phyloP scores from a whole-genome alignment of 371 early-diverging fungal species.

The Mucor ambiguus region DNA sequence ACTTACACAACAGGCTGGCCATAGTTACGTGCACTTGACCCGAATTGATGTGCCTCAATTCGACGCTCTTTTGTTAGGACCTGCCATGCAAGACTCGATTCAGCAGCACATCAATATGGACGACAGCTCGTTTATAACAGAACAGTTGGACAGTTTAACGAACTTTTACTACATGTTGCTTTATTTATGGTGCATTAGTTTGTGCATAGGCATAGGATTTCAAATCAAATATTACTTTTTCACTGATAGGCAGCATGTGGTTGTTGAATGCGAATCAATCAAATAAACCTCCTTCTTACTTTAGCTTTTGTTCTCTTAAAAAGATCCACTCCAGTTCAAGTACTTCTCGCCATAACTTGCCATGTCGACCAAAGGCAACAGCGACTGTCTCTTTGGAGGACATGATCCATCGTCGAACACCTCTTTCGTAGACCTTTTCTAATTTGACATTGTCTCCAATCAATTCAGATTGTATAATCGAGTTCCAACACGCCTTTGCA shows the following conservation, averaged over 20 bases:
- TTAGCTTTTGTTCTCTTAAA: slow-evolving; percentile 47
- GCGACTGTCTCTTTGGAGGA: slow-evolving; percentile 40
- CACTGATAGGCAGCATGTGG: not conserved
- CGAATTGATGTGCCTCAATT: slow-evolving; percentile 7
- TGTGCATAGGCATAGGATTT: slow-evolving; percentile 19
- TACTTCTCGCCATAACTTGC: slow-evolving; percentile 45
- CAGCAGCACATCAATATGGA: slow-evolving; percentile 2
- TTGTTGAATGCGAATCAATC: not conserved
- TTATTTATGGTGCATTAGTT: slow-evolving; percentile 12
- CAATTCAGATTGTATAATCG: slow-evolving; percentile 39
- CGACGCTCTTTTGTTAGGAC: not conserved
- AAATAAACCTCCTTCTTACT: not conserved
- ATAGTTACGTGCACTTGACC: slow-evolving; percentile 10
- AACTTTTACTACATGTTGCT: slow-evolving; percentile 23
- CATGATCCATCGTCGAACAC: slow-evolving; percentile 47
- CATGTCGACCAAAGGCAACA: slow-evolving; percentile 40
- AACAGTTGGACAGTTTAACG: slow-evolving; percentile 5
- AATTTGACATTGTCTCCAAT: slow-evolving; percentile 16
- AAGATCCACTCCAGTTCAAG: slow-evolving; percentile 51
- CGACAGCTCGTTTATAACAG: not conserved
- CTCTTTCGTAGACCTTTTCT: slow-evolving; percentile 44
- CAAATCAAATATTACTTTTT: slow-evolving; percentile 15
- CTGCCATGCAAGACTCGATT: slow-evolving; percentile 10
- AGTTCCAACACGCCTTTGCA: slow-evolving; percentile 72
- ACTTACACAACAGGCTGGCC: slow-evolving; percentile 11